Evolutionary conservation across 2,329 filamentous ascomycete genomes (phyloP).

Genomic region (Furcasterigmium sp.): DNA sequence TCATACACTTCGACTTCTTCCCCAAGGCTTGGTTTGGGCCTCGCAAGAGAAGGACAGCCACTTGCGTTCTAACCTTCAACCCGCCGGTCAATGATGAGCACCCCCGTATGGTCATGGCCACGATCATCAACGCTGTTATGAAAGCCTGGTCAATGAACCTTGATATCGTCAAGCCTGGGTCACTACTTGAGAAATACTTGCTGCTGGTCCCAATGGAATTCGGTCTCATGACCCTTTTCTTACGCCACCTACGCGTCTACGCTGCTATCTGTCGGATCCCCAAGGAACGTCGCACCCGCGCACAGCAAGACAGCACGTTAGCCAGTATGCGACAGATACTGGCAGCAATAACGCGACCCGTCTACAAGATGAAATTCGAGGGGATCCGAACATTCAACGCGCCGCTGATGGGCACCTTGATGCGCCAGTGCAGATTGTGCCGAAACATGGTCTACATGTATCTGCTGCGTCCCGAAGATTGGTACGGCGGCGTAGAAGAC

Average conservation of each 20-base stretch:
- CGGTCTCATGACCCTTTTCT: slow-evolving; percentile 3
- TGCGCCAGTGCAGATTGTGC: not conserved
- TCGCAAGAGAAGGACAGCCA: not conserved
- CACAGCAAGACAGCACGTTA: not conserved
- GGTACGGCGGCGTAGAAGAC: not conserved
- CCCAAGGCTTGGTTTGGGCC: slow-evolving; percentile 3
- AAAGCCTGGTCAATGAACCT: slow-evolving; percentile 8
- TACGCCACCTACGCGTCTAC: slow-evolving; percentile 4
- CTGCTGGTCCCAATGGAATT: slow-evolving; percentile 8
- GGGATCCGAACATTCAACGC: not conserved
- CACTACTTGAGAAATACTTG: slow-evolving; percentile 5
- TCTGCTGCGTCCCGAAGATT: not conserved
- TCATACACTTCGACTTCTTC: slow-evolving; percentile 6
- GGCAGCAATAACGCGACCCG: not conserved
- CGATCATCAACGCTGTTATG: slow-evolving; percentile 6
- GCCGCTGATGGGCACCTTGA: not conserved
- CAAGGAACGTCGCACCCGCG: not conserved
- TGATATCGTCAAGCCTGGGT: slow-evolving; percentile 2
- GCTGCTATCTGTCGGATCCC: not conserved
- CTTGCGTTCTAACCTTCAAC: slow-evolving; percentile 7
- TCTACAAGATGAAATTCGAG: not conserved
- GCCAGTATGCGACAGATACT: slow-evolving; percentile 6
- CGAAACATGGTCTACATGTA: not conserved
- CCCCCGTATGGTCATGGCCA: not conserved
- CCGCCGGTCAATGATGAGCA: not conserved